A percentile compares a stretch with the other conserved stretches of the same genome.
These are phyloP conservation scores for Periconia sp. DNA, from an alignment of 2,329 filamentous ascomycete species.

Conservation along the genomic window DNA sequence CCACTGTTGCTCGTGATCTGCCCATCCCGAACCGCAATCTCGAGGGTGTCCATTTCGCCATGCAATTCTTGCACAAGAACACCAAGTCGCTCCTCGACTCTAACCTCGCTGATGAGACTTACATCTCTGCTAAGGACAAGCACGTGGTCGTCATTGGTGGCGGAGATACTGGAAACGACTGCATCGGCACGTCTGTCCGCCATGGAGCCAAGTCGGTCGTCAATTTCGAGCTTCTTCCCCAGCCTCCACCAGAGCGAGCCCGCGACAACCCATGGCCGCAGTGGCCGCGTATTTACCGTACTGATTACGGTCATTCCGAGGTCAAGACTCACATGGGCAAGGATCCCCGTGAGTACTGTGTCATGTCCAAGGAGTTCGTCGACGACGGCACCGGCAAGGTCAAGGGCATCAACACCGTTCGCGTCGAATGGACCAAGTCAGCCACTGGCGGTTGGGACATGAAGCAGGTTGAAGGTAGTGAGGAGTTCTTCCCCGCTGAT, in stretches of 20 bases:
- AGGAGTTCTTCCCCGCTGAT: conserved; percentile 96
- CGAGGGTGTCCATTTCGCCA: conserved; percentile 91
- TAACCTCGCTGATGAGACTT: conserved; percentile 78
- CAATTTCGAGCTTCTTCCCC: conserved; percentile 95
- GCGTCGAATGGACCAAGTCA: conserved; percentile 95
- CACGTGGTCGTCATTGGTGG: conserved; percentile 95
- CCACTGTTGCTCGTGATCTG: conserved; percentile 90
- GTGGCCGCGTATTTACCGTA: conserved; percentile 96
- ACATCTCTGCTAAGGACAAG: conserved; percentile 95
- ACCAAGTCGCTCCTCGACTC: conserved; percentile 97
- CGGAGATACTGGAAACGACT: conserved; percentile 97
- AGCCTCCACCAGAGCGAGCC: conserved; percentile 88
- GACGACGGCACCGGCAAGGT: conserved; percentile 86
- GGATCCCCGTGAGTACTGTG: conserved; percentile 95
- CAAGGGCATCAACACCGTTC: conserved; percentile 94
- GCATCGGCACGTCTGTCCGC: conserved; percentile 93
- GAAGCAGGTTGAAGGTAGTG: conserved; percentile 92
- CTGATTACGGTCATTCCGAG: conserved; percentile 97
- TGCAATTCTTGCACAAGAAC: conserved; percentile 97
- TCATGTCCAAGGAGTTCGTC: conserved; percentile 97
- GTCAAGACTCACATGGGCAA: conserved; percentile 96
- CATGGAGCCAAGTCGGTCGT: conserved; percentile 94
- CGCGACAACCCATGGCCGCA: conserved; percentile 97
- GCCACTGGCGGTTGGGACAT: conserved; percentile 94
- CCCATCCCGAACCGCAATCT: conserved; percentile 88